Percentiles rank a stretch among this genome's conserved stretches.
Evolutionary conservation across 73 alveolate genomes (phyloP).

Genomic region (Paramecium tetraurelia): DNA sequence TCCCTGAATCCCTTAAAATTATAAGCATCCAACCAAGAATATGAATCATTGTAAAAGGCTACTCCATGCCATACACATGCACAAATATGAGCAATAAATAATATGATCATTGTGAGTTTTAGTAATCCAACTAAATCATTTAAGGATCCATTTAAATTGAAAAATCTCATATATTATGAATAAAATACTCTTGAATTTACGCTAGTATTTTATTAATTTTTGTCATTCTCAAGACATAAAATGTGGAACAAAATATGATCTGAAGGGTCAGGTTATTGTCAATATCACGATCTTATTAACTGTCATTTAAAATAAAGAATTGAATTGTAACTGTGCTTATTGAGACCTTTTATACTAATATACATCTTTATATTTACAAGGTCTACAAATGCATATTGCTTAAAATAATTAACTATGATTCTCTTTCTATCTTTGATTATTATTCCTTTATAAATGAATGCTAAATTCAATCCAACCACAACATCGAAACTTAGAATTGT

Average conservation of each 20-base stretch:
- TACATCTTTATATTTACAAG: background rate
- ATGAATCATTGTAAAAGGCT: background rate
- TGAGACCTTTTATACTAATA: conserved; percentile 25
- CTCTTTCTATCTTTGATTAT: background rate
- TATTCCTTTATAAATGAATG: conserved; percentile 18
- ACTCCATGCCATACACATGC: conserved; percentile 50
- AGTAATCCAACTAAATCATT: conserved; percentile 34
- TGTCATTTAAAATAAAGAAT: background rate
- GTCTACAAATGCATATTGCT: conserved; percentile 12
- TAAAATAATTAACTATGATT: background rate
- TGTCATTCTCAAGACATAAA: conserved; percentile 11
- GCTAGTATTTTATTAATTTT: conserved; percentile 35
- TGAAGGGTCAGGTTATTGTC: background rate
- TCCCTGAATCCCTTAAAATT: background rate
- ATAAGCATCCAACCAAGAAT: conserved; percentile 19
- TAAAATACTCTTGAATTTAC: background rate
- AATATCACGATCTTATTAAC: background rate
- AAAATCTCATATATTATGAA: background rate
- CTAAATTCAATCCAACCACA: conserved; percentile 4
- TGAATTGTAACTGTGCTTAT: background rate
- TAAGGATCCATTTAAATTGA: conserved; percentile 36
- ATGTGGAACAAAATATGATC: background rate
- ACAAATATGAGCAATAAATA: conserved; percentile 33
- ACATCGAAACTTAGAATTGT: background rate
- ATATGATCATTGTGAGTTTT: background rate